phyloP scores from a whole-genome alignment of 371 early-diverging fungal genomes.

The Actinomucor elegans region DNA sequence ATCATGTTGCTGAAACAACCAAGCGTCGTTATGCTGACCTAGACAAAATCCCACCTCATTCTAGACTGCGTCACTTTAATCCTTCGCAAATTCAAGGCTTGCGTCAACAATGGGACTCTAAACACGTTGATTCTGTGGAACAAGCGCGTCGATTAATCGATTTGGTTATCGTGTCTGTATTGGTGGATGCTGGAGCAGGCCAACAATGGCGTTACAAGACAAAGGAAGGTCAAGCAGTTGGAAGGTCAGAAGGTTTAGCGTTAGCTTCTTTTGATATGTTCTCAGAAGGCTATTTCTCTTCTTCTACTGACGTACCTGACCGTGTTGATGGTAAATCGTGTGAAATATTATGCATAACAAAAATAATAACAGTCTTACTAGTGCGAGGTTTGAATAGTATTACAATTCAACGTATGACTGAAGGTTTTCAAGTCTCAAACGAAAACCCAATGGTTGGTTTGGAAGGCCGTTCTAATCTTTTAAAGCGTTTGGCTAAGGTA shows the following conservation, averaged over 20 bases:
- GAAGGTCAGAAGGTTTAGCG: conserved; percentile 88
- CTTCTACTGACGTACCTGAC: conserved; percentile 42
- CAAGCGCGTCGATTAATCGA: conserved; percentile 76
- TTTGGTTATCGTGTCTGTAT: conserved; percentile 85
- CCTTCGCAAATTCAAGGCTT: conserved; percentile 55
- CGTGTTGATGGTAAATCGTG: conserved; percentile 82
- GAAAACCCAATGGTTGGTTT: conserved; percentile 83
- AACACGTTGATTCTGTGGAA: conserved; percentile 50
- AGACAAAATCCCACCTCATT: conserved; percentile 79
- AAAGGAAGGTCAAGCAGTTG: conserved; percentile 27
- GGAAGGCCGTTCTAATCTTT: conserved; percentile 74
- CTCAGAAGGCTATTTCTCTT: conserved; percentile 75
- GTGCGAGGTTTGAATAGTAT: conserved; percentile 59
- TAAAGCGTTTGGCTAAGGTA: conserved; percentile 68
- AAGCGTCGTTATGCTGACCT: conserved; percentile 67
- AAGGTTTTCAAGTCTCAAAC: conserved; percentile 80
- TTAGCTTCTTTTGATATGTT: conserved; percentile 91
- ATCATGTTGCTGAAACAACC: conserved; percentile 68
- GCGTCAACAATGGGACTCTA: conserved; percentile 23
- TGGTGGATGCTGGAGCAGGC: conserved; percentile 95
- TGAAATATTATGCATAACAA: not conserved
- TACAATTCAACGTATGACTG: conserved; percentile 57
- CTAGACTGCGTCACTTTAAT: conserved; percentile 87
- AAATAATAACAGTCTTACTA: conserved; percentile 12
- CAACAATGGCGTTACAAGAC: conserved; percentile 73